A percentile compares a stretch with the other conserved stretches of the same genome.
These are phyloP conservation scores for Fusarium tuaranense DNA, from an alignment of 2,329 filamentous ascomycete genomes.

Conservation along the genomic window DNA sequence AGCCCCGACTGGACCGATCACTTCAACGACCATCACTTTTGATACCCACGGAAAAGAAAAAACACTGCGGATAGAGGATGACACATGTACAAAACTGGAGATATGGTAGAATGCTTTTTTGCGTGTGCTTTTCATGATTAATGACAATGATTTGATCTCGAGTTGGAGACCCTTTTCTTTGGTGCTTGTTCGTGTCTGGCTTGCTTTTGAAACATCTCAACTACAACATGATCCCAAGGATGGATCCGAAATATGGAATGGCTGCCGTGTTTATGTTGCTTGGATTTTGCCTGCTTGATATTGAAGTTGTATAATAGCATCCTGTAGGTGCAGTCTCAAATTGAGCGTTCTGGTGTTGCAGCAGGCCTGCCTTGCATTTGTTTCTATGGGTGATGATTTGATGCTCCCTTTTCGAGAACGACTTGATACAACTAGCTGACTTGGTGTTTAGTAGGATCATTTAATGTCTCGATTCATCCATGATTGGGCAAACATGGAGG, in stretches of 20 bases:
- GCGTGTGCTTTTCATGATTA: slow-evolving; percentile 45
- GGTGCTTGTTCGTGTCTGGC: slow-evolving; percentile 10
- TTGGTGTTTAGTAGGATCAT: not conserved
- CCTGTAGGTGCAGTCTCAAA: slow-evolving; percentile 6
- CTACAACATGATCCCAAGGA: not conserved
- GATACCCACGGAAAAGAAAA: slow-evolving; percentile 43
- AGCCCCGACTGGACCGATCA: slow-evolving; percentile 47
- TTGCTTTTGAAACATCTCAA: not conserved
- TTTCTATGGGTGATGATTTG: not conserved
- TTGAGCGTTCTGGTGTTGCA: not conserved
- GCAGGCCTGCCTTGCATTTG: not conserved
- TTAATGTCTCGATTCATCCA: no score
- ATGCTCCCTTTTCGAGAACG: not conserved
- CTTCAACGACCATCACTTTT: slow-evolving; percentile 48
- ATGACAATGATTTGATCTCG: slow-evolving; percentile 40
- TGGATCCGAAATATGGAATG: slow-evolving; percentile 8
- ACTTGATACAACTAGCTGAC: not conserved
- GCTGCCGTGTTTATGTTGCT: slow-evolving; percentile 2
- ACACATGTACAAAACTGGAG: slow-evolving; percentile 43
- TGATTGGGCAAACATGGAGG: no score
- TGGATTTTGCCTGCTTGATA: slow-evolving; percentile 14
- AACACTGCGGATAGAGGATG: slow-evolving; percentile 36
- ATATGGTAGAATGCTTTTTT: slow-evolving; percentile 36
- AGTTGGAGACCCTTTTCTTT: slow-evolving; percentile 17
- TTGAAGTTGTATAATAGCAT: slow-evolving; percentile 25